These are phyloP conservation scores for Monilinia aucupariae DNA, from an alignment of 2,329 filamentous ascomycete genomes.

Conservation along the genomic window DNA sequence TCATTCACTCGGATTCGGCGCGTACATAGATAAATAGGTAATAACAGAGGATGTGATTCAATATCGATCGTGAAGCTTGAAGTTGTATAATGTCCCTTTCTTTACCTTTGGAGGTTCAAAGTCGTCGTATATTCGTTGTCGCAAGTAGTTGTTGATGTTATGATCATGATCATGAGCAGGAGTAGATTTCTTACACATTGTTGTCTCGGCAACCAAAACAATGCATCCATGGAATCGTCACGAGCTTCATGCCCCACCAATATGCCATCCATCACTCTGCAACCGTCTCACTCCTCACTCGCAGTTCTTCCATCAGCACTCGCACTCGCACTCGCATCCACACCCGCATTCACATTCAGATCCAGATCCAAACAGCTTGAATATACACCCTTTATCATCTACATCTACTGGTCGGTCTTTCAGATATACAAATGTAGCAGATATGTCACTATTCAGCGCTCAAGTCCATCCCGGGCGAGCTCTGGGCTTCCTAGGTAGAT, in stretches of 20 bases:
- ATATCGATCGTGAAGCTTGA: neutral
- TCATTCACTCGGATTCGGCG: neutral
- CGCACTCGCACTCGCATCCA: too few species aligned
- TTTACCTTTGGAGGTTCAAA: neutral
- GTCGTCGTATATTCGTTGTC: neutral
- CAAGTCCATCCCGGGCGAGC: slow-evolving; percentile 64
- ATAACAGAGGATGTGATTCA: neutral
- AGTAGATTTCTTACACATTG: slow-evolving; percentile 4
- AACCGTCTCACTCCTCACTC: neutral
- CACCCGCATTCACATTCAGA: neutral
- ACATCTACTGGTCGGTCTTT: too few species aligned
- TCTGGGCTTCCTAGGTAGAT: slow-evolving; percentile 38
- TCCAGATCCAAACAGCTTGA: neutral
- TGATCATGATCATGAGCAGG: too few species aligned
- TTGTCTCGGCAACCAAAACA: slow-evolving; percentile 5
- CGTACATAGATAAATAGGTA: neutral
- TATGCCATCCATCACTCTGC: slow-evolving; percentile 2
- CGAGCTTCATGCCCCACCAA: slow-evolving; percentile 16
- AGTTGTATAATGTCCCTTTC: neutral
- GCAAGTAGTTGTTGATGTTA: slow-evolving; percentile 3
- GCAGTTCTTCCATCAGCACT: neutral
- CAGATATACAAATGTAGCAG: slow-evolving; percentile 23
- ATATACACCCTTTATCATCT: neutral
- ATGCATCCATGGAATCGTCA: neutral
- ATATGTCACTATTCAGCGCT: slow-evolving; percentile 48